These are phyloP conservation scores for Huntiella decipiens DNA, from an alignment of 2,329 filamentous ascomycete species.

Conservation along the genomic window DNA sequence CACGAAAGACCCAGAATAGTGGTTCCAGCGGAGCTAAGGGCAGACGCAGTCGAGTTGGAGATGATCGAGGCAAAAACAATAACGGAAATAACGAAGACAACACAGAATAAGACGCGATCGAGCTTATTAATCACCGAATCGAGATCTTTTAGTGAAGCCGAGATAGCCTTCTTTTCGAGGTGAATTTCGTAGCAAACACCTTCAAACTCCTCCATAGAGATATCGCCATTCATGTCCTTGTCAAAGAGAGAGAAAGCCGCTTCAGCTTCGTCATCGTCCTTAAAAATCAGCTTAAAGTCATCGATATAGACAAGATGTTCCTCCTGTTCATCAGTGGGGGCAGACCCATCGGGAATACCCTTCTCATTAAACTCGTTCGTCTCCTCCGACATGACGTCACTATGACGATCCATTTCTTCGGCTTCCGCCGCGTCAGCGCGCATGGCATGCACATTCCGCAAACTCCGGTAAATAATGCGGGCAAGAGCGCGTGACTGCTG, in stretches of 20 bases:
- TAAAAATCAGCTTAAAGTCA: slow-evolving; percentile 62
- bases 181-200: slow-evolving; percentile 87
- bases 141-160: slow-evolving; percentile 81
- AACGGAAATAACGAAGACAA: slow-evolving; percentile 61
- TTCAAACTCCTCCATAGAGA: slow-evolving; percentile 87
- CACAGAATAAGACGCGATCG: slow-evolving; percentile 72
- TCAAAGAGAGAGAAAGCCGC: slow-evolving; percentile 86
- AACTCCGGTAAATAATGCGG: slow-evolving; percentile 71
- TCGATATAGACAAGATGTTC: slow-evolving; percentile 60
- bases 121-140: slow-evolving; percentile 86
- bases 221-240: slow-evolving; percentile 90
- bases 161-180: slow-evolving; percentile 85
- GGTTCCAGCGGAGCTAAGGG: slow-evolving; percentile 76
- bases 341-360: not conserved
- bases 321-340: slow-evolving; percentile 24
- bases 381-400: not conserved
- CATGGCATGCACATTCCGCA: slow-evolving; percentile 19
- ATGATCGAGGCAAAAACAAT: slow-evolving; percentile 80
- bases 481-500: slow-evolving; percentile 65
- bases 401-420: not conserved
- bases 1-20: slow-evolving; percentile 78
- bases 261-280: slow-evolving; percentile 68
- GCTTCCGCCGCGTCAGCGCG: not conserved
- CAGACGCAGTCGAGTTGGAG: slow-evolving; percentile 74
- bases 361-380: slow-evolving; percentile 6